These are phyloP conservation scores for Chloris gayana DNA, from an alignment of 176 grass and related monocot genomes.

Conservation along the genomic window DNA sequence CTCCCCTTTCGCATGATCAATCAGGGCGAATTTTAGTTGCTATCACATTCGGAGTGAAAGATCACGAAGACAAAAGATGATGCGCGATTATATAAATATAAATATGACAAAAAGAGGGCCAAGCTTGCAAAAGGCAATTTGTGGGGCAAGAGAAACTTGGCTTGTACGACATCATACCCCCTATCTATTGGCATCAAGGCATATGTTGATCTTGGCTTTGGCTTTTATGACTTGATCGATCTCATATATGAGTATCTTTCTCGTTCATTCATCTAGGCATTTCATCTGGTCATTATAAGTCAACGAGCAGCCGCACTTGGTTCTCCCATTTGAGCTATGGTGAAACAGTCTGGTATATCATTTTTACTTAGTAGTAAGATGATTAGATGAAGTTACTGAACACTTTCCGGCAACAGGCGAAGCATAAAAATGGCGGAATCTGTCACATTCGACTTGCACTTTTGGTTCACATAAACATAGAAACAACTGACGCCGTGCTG, in stretches of 20 bases:
- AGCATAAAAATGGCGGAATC: not conserved
- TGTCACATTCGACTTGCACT: slow-evolving; percentile 1
- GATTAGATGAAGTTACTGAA: not conserved
- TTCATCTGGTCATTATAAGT: too few relatives aligned
- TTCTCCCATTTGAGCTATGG: too few relatives aligned
- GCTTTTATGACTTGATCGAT: not conserved
- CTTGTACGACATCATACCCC: slow-evolving; percentile 19
- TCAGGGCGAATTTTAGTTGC: not conserved
- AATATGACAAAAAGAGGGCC: not conserved
- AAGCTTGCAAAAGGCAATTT: not conserved
- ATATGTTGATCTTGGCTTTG: not conserved
- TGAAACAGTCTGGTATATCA: too few relatives aligned
- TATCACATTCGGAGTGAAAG: not conserved
- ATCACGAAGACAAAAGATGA: not conserved
- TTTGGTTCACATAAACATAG: slow-evolving; percentile 1
- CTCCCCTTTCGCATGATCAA: slow-evolving; percentile 9
- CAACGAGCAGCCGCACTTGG: too few relatives aligned
- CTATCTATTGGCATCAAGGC: not conserved
- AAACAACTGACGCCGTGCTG: not conserved
- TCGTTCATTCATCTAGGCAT: not conserved
- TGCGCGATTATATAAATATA: not conserved
- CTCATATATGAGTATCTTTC: not conserved
- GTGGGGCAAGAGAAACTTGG: slow-evolving; percentile 29
- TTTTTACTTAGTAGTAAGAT: too few relatives aligned
- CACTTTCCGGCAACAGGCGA: not conserved